phyloP scores from a whole-genome alignment of 1,284 basidiomycete genomes.

The Ganoderma boninense region DNA sequence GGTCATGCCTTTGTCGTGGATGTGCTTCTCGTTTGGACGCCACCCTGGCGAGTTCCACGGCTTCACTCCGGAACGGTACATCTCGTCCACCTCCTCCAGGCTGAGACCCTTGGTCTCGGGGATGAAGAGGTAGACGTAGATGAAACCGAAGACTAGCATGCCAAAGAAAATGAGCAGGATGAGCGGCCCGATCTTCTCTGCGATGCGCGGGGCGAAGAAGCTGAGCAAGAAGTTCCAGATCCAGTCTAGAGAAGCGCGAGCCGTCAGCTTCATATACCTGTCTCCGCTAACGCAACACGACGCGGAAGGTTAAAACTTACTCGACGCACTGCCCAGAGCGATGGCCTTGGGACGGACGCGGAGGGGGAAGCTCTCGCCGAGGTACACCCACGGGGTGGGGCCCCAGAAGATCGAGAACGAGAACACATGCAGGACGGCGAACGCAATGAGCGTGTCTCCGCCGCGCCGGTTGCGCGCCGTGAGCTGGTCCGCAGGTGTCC shows the following conservation, averaged over 20 bases:
- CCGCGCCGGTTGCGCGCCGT: conserved; percentile 64
- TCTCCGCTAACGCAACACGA: too few species aligned
- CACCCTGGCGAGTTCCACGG: conserved; percentile 72
- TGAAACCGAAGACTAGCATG: conserved; percentile 73
- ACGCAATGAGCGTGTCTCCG: conserved; percentile 74
- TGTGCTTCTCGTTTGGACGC: conserved; percentile 54
- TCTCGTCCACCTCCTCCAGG: conserved; percentile 82
- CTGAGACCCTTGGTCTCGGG: conserved; percentile 82
- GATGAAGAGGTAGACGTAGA: conserved; percentile 75
- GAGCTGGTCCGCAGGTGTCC: conserved; percentile 54
- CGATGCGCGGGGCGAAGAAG: conserved; percentile 76
- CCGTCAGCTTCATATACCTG: conserved; percentile 1
- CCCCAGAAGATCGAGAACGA: conserved; percentile 80
- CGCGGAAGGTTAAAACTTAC: conserved; percentile 38
- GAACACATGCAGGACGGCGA: conserved; percentile 81
- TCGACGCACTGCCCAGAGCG: conserved; percentile 71
- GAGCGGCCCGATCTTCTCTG: conserved; percentile 73
- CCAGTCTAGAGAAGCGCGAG: conserved; percentile 52
- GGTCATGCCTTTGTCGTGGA: conserved; percentile 34
- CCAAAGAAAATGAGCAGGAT: conserved; percentile 83
- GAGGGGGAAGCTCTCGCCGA: conserved; percentile 75
- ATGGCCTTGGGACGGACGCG: conserved; percentile 80
- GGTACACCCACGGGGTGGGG: conserved; percentile 65
- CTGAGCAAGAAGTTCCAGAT: conserved; percentile 80
- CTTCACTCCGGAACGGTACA: conserved; percentile 70